Evolutionary conservation across 192 early-diverging fungal genomes (phyloP), one percentile per base, ranked within the genome.

Genomic region (Coemansia sp.): DNA sequence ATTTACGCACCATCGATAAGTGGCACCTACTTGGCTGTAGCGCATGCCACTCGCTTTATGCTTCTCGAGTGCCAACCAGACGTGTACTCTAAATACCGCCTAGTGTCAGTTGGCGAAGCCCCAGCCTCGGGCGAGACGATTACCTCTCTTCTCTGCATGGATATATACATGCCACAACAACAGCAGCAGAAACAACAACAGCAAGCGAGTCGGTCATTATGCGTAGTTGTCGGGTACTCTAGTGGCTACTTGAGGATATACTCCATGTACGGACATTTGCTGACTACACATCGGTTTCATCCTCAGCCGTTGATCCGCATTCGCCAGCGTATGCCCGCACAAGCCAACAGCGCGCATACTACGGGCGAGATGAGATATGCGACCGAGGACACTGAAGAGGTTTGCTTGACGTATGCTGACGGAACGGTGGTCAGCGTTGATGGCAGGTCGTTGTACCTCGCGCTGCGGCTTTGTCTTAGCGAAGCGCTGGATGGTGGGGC

Each of bases 181-280:
- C 21, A 16, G 3, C 59, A 21, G 51, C 35, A 17, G 40, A 17
- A 54, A 21, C 1, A 34, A 36, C 45, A 48, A n/a, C 44, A 33
- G 14, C 48, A 54, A 10, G 65, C 13, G 4, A 24, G 42, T 31
- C 60, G 62, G 56, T 64, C 73, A n/a, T 19, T 75, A 10, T 81
- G 78, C 35, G 67, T 81, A 27, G 61, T 67, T n/a, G 78, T 66
- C n/a, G 78, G 78, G 11, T 81, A 81, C 44, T 75, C 73, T 3
- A 81, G 64, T 41, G 78, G 78, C 6, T 65, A 75, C 21, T 24
- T 81, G 50, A 69, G 78, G 11, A 65, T 81, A 53, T 81, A 73
- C 66, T 81, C 78, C 10, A 41, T 63, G 27, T 63, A 73, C 46
- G 78, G 78, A 4, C 78, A 75, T 34, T 24, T 81, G 24, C 73